These are phyloP conservation scores for Hepatocystis sp. DNA, from an alignment of 169 alveolate species.

Conservation along the genomic window DNA sequence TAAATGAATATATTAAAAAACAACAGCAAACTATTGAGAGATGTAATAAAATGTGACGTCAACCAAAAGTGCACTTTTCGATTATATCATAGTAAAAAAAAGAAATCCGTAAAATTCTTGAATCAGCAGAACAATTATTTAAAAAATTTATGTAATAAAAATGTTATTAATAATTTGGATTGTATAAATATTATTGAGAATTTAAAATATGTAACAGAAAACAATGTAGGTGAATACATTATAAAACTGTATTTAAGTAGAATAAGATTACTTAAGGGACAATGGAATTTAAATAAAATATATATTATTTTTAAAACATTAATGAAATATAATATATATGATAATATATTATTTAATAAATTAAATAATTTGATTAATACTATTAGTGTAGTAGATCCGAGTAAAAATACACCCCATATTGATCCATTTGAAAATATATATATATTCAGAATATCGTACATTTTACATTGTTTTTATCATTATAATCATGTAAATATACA, in stretches of 20 bases:
- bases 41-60: conserved; percentile 12
- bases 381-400: neutral
- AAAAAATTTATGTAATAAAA: conserved; percentile 61
- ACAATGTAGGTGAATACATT: conserved; percentile 34
- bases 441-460: conserved; percentile 55
- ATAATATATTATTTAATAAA: conserved; percentile 18
- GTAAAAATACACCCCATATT: conserved; percentile 1
- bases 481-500: conserved; percentile 18
- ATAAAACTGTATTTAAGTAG: conserved; percentile 20
- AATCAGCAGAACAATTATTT: conserved; percentile 1
- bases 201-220: conserved; percentile 48
- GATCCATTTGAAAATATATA: conserved; percentile 68
- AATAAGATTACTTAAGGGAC: conserved; percentile 29
- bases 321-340: conserved; percentile 32
- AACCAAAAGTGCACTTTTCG: conserved; percentile 15
- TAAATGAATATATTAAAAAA: conserved; percentile 36
- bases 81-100: conserved; percentile 7
- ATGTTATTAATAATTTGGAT: conserved; percentile 55
- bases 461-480: conserved; percentile 38
- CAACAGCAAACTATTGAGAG: neutral
- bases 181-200: conserved; percentile 35
- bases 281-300: conserved; percentile 58
- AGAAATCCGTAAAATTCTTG: neutral
- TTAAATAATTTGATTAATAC: conserved; percentile 22
- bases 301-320: conserved; percentile 57